Percentiles rank a stretch among this genome's conserved stretches.
Evolutionary conservation across 2,329 filamentous ascomycete genomes (phyloP).

Genomic region (Cercospora zeae-maydis): DNA sequence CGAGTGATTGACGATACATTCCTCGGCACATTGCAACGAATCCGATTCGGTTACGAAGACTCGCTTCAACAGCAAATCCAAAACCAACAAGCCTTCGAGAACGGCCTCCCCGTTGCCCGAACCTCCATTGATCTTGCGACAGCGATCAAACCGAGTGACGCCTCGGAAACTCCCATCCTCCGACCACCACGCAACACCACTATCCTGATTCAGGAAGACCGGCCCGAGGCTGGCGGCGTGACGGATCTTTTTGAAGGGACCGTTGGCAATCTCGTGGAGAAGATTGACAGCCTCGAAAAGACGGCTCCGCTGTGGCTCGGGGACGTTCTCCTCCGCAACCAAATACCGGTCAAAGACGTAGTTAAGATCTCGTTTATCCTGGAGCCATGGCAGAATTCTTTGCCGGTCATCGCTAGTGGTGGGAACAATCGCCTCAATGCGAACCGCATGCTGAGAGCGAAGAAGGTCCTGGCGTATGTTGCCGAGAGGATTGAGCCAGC

Average conservation of each 20-base stretch:
- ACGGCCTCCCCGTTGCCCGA: constrained; percentile 32
- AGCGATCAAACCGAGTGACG: constrained; percentile 64
- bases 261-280: constrained; percentile 70
- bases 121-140: constrained; percentile 52
- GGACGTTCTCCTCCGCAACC: constrained; percentile 78
- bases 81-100: constrained; percentile 32
- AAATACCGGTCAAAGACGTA: constrained; percentile 80
- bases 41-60: constrained; percentile 70
- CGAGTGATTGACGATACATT: constrained; percentile 74
- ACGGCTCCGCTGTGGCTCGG: constrained; percentile 88
- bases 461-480: constrained; percentile 89
- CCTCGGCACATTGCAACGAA: constrained; percentile 66
- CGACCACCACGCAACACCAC: constrained; percentile 64
- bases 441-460: constrained; percentile 91
- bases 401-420: constrained; percentile 74
- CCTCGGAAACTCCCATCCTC: constrained; percentile 71
- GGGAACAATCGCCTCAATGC: constrained; percentile 88
- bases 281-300: constrained; percentile 80
- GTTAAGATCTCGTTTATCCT: constrained; percentile 94
- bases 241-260: constrained; percentile 90
- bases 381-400: constrained; percentile 67
- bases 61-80: constrained; percentile 51
- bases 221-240: constrained; percentile 59
- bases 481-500: constrained; percentile 80
- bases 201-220: constrained; percentile 64